Conservation (phyloP, 306 rosid genomes). For the Casuarina equisetifolia region DNA sequence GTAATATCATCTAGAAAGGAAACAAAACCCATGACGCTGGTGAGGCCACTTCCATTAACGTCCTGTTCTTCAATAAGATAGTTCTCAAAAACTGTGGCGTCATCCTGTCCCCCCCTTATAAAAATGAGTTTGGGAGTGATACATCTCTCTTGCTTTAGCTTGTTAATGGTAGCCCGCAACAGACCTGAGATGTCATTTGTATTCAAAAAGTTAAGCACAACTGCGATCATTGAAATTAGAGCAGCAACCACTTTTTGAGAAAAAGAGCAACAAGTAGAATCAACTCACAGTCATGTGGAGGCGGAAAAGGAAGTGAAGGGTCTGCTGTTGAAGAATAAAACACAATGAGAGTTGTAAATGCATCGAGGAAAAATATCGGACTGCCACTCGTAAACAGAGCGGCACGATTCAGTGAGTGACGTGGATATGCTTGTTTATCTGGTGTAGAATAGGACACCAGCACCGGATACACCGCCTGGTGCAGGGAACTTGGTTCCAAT, state of each 20-base stretch:
- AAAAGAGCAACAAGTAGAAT: slow-evolving; percentile 11
- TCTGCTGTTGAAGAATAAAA: slow-evolving; percentile 91
- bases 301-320: slow-evolving; percentile 82
- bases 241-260: slow-evolving; percentile 3
- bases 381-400: slow-evolving; percentile 94
- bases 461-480: slow-evolving; percentile 87
- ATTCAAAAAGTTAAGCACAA: slow-evolving; percentile 25
- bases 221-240: slow-evolving; percentile 6
- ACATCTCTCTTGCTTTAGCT: slow-evolving; percentile 83
- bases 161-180: slow-evolving; percentile 73
- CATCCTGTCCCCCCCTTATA: slow-evolving; percentile 86
- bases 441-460: slow-evolving; percentile 81
- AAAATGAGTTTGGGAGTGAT: slow-evolving; percentile 88
- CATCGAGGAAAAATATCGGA: slow-evolving; percentile 97
- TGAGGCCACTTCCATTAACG: slow-evolving; percentile 84
- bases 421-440: slow-evolving; percentile 87
- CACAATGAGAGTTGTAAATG: slow-evolving; percentile 83
- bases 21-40: slow-evolving; percentile 84
- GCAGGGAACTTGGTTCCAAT: slow-evolving; percentile 88
- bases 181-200: slow-evolving; percentile 55
- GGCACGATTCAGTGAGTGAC: slow-evolving; percentile 89
- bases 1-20: slow-evolving; percentile 73
- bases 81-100: slow-evolving; percentile 82
- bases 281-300: slow-evolving; percentile 91
- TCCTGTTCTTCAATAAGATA: slow-evolving; percentile 95